These are phyloP conservation scores for Trichosporon inkin DNA, from an alignment of 1,284 basidiomycete genomes.

Conservation along the genomic window DNA sequence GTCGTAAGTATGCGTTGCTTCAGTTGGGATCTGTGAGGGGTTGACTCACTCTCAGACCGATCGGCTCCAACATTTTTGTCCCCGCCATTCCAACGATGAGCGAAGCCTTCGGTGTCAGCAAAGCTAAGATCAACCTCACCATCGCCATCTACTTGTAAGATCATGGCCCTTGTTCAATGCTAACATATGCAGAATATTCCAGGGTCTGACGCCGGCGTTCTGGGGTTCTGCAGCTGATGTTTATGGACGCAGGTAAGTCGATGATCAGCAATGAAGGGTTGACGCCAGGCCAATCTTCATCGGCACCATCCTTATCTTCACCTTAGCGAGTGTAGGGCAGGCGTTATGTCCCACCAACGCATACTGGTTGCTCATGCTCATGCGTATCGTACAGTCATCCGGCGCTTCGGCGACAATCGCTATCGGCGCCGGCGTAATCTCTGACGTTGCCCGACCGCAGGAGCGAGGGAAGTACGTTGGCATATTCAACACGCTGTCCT, in stretches of 20 bases:
- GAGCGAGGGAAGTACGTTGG: slow-evolving; percentile 42
- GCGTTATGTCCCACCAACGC: slow-evolving; percentile 40
- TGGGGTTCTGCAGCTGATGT: slow-evolving; percentile 38
- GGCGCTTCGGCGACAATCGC: slow-evolving; percentile 41
- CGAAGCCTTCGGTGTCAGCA: slow-evolving; percentile 29
- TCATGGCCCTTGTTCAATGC: background rate
- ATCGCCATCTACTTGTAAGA: slow-evolving; percentile 41
- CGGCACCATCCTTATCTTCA: slow-evolving; percentile 33
- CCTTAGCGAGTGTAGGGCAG: slow-evolving; percentile 34
- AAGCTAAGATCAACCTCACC: slow-evolving; percentile 39
- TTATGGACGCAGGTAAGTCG: slow-evolving; percentile 29
- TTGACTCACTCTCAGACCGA: slow-evolving; percentile 29
- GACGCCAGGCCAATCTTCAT: slow-evolving; percentile 36
- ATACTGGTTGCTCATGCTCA: slow-evolving; percentile 40
- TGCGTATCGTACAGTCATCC: slow-evolving; percentile 38
- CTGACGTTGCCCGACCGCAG: slow-evolving; percentile 39
- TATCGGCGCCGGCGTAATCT: slow-evolving; percentile 39
- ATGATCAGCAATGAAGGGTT: slow-evolving; percentile 6
- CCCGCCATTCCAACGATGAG: slow-evolving; percentile 39
- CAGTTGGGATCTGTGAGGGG: background rate
- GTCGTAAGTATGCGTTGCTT: slow-evolving; percentile 25
- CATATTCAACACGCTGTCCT: slow-evolving; percentile 31
- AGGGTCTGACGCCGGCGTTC: slow-evolving; percentile 39
- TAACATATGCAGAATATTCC: slow-evolving; percentile 28
- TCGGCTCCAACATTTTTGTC: slow-evolving; percentile 41